Base-by-base conservation (phyloP, 331 rosid species). In the Saraca asoca region DNA sequence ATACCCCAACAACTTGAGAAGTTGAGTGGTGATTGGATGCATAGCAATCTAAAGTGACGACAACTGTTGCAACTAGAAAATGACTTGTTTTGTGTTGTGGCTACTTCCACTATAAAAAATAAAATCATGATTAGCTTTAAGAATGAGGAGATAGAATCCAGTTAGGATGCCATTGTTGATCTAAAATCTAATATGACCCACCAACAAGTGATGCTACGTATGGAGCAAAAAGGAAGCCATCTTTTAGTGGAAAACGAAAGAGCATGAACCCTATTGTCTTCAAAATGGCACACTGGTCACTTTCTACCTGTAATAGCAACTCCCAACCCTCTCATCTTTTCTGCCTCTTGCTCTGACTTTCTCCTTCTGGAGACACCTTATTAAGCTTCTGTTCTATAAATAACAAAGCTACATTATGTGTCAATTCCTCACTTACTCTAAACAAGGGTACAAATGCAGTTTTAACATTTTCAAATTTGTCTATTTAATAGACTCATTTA, bases 171-270 rank as follows among this genome's bases (percentile, higher is more conserved):
- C 9, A 43, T n/a, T 58, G 20, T 60, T 9, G 42, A 62, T 77
- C 35, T 50, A 64, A 64, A 57, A 58, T 33, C 54, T 4, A 8
- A 14, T 10, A 38, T 59, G 77, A 68, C 69, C 79, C 66, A 55
- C 80, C 67, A 74, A 53, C 69, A 66, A 77, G 54, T 68, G 80
- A 79, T 74, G 59, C 41, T 58, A 57, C 14, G 41, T 19, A 34
- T 68, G 71, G 75, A 60, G 31, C 68, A 68, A 76, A 77, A 82
- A 64, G 75, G 54, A 77, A 72, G n/a, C 73, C 39, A 79, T 69
- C 85, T 76, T 80, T 81, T 61, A 72, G 78, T 77, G 88, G 89
- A 82, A 73, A 79, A 79, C 55, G 85, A 81, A 67, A 74, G 80
- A 54, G 49, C 70, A n/a, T 9, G 57, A 64, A 54, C 66, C 66